Percentiles rank a stretch among this genome's conserved stretches.
These are phyloP conservation scores for Lichtheimia hyalospora DNA, from an alignment of 371 early-diverging fungal genomes.

Conservation along the genomic window DNA sequence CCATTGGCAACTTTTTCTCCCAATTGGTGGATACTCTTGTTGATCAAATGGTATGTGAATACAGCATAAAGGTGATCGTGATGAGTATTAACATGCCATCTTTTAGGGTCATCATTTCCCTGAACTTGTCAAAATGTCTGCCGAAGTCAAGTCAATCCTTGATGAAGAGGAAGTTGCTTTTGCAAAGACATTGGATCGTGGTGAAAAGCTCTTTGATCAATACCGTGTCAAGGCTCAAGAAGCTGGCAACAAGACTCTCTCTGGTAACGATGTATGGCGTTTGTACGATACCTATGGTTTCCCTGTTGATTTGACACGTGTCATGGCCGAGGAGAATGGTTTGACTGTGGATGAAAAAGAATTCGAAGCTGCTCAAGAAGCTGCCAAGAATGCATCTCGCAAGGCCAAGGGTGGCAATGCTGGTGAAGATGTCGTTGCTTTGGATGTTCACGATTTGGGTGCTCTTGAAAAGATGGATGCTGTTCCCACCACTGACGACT, in stretches of 20 bases:
- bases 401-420: constrained; percentile 62
- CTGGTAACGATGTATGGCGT: constrained; percentile 95
- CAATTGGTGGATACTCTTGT: constrained; percentile 87
- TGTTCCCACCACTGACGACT: constrained; percentile 90
- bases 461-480: constrained; percentile 73
- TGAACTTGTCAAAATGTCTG: constrained; percentile 74
- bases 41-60: constrained; percentile 59
- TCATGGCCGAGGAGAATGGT: constrained; percentile 98
- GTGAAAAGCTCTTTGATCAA: constrained; percentile 92
- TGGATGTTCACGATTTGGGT: constrained; percentile 93
- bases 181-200: constrained; percentile 97
- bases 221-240: constrained; percentile 75
- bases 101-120: constrained; percentile 80
- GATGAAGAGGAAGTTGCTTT: constrained; percentile 97
- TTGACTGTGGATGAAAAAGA: constrained; percentile 85
- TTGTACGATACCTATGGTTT: constrained; percentile 99
- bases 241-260: constrained; percentile 59
- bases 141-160: constrained; percentile 89
- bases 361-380: constrained; percentile 82
- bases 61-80: background rate
- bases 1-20: constrained; percentile 92
- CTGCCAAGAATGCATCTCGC: constrained; percentile 82
- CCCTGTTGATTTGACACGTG: constrained; percentile 98
- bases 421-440: constrained; percentile 64
- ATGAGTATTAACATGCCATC: background rate